Evolutionary conservation across 176 grass and related monocot species (phyloP).

Genomic region (Lolium rigidum): DNA sequence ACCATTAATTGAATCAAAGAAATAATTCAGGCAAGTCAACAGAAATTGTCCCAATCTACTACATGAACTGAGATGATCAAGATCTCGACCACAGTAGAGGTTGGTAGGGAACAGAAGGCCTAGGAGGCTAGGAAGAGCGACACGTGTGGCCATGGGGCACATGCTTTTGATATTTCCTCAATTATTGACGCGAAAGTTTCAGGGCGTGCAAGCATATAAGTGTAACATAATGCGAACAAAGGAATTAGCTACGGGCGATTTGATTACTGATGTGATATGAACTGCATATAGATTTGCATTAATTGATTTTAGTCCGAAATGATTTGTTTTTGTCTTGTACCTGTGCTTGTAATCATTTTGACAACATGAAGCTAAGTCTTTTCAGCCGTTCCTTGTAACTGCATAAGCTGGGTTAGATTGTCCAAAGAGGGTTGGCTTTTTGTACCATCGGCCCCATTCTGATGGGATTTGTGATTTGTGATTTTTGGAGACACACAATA

Average conservation of each 20-base stretch:
- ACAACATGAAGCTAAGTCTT: neutral
- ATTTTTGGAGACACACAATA: neutral
- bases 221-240: constrained; percentile 21
- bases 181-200: constrained; percentile 25
- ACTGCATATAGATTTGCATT: constrained; percentile 5
- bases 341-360: constrained; percentile 10
- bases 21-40: neutral
- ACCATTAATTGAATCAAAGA: neutral
- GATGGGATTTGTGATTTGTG: neutral
- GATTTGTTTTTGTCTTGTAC: neutral
- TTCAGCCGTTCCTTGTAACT: neutral
- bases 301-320: neutral
- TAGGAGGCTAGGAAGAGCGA: constrained; percentile 16
- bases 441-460: neutral
- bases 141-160: constrained; percentile 17
- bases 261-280: constrained; percentile 33
- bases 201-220: neutral
- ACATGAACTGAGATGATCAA: neutral
- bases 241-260: neutral
- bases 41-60: neutral
- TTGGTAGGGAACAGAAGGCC: constrained; percentile 23
- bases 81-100: neutral
- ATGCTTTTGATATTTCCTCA: constrained; percentile 12
- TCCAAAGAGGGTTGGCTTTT: neutral
- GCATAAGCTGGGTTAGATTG: neutral